These are phyloP conservation scores for Boletus fagicola DNA, from an alignment of 768 basidiomycete genomes.

Conservation along the genomic window DNA sequence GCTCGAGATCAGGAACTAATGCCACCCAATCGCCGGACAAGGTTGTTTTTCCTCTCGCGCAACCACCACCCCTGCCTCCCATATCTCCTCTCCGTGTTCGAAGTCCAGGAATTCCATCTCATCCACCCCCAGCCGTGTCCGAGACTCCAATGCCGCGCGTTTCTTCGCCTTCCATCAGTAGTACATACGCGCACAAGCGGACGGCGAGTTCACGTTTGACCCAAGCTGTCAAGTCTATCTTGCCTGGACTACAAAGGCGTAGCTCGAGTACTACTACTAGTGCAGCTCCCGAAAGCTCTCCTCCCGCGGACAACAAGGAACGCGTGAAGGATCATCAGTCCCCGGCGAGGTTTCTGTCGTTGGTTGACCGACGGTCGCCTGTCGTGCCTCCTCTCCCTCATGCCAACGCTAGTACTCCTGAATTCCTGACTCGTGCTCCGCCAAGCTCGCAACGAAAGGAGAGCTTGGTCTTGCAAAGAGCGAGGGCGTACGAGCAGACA, in stretches of 20 bases:
- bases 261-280: slow-evolving; percentile 7
- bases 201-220: slow-evolving; percentile 21
- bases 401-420: background rate
- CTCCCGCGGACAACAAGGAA: slow-evolving; percentile 11
- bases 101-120: slow-evolving; percentile 14
- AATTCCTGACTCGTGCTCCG: slow-evolving; percentile 9
- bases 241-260: slow-evolving; percentile 20
- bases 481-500: slow-evolving; percentile 29
- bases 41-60: slow-evolving; percentile 3
- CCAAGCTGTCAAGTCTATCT: slow-evolving; percentile 27
- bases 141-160: slow-evolving; percentile 18
- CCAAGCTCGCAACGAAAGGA: slow-evolving; percentile 14
- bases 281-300: background rate
- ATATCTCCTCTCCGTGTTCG: slow-evolving; percentile 21
- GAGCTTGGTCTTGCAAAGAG: slow-evolving; percentile 32
- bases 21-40: slow-evolving; percentile 5
- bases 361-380: slow-evolving; percentile 14
- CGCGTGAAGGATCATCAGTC: slow-evolving; percentile 8
- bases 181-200: slow-evolving; percentile 15
- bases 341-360: slow-evolving; percentile 11
- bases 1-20: slow-evolving; percentile 19
- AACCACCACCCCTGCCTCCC: slow-evolving; percentile 5
- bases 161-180: slow-evolving; percentile 5
- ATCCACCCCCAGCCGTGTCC: slow-evolving; percentile 16
- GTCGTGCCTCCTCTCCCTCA: slow-evolving; percentile 1